phyloP scores from a whole-genome alignment of 306 rosid genomes.

The Acmispon strigosus region DNA sequence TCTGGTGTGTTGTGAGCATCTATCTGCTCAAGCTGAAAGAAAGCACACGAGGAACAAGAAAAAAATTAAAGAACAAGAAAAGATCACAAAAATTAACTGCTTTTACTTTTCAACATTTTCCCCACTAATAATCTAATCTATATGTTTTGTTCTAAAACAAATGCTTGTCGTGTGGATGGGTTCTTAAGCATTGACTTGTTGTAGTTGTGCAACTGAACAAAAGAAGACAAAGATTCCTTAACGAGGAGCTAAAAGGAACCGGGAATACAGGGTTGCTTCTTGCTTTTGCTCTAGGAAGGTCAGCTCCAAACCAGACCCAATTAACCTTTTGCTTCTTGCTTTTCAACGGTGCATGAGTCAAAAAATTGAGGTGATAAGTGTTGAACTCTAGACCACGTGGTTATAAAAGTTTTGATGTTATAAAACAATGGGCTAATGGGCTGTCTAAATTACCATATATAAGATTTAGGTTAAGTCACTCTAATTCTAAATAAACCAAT shows the following conservation, averaged over 20 bases:
- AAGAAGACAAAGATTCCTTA: slow-evolving; percentile 59
- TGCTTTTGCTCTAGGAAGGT: slow-evolving; percentile 36
- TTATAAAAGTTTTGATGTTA: too few species aligned
- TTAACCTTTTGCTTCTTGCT: too few species aligned
- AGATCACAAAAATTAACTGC: slow-evolving; percentile 45
- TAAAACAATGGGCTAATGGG: too few species aligned
- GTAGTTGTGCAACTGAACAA: background rate
- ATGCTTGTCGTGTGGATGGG: slow-evolving; percentile 48
- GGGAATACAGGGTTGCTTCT: slow-evolving; percentile 16
- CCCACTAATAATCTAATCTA: slow-evolving; percentile 17
- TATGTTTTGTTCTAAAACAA: background rate
- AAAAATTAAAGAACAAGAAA: background rate
- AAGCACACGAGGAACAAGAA: slow-evolving; percentile 32
- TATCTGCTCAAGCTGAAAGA: slow-evolving; percentile 14
- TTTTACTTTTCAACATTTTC: slow-evolving; percentile 23
- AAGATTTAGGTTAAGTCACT: too few species aligned
- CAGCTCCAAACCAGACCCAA: slow-evolving; percentile 27
- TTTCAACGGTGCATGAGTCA: too few species aligned
- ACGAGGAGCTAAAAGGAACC: slow-evolving; percentile 61
- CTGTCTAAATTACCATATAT: too few species aligned
- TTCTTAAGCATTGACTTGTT: slow-evolving; percentile 55
- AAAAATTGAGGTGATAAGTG: too few species aligned
- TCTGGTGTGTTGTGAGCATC: slow-evolving; percentile 26
- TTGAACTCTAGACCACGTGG: too few species aligned
- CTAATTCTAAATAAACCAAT: too few species aligned